Evolutionary conservation across 106 monocot species (phyloP), one percentile per base, ranked within the genome.

Genomic region (Dendrobium officinale): DNA sequence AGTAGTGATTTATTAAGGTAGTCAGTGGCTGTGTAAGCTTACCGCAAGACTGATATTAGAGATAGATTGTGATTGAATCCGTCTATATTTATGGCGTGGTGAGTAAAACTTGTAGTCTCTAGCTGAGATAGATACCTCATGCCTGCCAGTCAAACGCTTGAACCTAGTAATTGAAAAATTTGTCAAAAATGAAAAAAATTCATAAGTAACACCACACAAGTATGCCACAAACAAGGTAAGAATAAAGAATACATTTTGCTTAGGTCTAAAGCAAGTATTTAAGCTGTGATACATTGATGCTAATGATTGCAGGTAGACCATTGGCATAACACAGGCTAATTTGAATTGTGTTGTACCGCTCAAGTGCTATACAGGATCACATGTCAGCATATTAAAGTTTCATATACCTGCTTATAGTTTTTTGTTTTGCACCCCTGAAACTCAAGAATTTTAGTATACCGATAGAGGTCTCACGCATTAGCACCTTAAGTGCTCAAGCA

Each of bases 41-140:
- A 76, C 76, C 76, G 16, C 74, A 17, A 76, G 19, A 49, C 48
- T 84, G 31, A 94, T 88, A 77, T 82, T 91, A 68, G 91, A 79
- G 75, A 77, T 79, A 73, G 88, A 78, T 27, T 92, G 88, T 81
- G 96, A 87, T 37, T 79, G 55, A 82, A 81, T 77, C 72, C 94
- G 89, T 81, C 92, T 87, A 58, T 89, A 89, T 85, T 98, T 98
- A 72, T 98, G 97, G 13, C 97, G 87, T 49, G 97, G 97, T 11
- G 94, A 92, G 75, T 98, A 97, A 80, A 94, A 97, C 75, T 97
- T 98, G 67, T 92, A 98, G 84, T 98, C 97, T 77, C 91, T 89
- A 79, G 88, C 87, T 64, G 86, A 91, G 55, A 98, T 81, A 61
- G 86, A 76, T 43, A 91, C 91, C 79, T 98, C 94, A 84, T 56